Base-by-base conservation (phyloP, 805 yeast genomes). In the Isabelozyma rhagii region DNA sequence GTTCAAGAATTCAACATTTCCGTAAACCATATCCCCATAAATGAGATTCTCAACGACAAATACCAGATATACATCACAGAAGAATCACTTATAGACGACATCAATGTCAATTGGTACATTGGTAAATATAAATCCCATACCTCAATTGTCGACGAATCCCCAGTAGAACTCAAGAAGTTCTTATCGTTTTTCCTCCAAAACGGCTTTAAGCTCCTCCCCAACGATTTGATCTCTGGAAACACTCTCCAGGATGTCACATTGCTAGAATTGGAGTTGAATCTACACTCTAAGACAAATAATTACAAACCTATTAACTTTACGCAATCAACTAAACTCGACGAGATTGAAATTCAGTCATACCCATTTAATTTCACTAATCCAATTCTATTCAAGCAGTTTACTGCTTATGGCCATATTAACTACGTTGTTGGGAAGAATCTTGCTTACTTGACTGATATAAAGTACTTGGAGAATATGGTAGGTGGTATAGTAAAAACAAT, bases 381-480 rank as follows among this genome's bases (percentile, higher is more conserved):
- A 7, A 44, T 68, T 3, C 52, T 68, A 9, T 68, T 69, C 48
- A 48, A 63, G 9, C 55, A 57, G 27, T 67, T 66, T 47, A 39
- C 41, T 1, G 57, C 64, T 9, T 42, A 50, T 3, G 71, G 72
- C 3, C 43, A 52, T 3, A 47, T 72, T 9, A 69, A 64, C 44
- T 64, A 64, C 46, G 50, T 50, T 15, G 51, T 63, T 43, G 52
- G 45, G 2, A 39, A 40, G 18, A 17, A 39, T 4, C 42, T 52
- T 14, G 68, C 67, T 10, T 67, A 61, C 52, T 54, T 77, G 6
- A 56, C 72, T 14, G 82, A 78, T 55, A 55, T 66, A 11, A 71
- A 67, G 56, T 78, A 68, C 54, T 47, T 78, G 51, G 81, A 77
- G 47, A 78, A 77, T 51, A 74, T 74, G 76, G 55, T 63, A 9